A percentile compares a stretch with the other conserved stretches of the same genome.
Conservation (phyloP, 441 rosid species). For the Pelargonium citronellum region DNA sequence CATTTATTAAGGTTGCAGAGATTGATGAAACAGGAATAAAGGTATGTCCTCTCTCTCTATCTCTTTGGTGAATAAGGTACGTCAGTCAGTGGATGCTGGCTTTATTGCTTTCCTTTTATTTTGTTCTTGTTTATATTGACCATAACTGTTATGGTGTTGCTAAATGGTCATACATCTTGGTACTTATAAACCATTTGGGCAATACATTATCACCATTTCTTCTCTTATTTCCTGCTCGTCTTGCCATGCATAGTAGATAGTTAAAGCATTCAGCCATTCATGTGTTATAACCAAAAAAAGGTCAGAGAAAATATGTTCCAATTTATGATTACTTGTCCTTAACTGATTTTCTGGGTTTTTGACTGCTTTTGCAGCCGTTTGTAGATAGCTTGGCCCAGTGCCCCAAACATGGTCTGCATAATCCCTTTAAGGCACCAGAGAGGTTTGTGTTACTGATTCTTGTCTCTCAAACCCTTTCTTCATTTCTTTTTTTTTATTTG, state of each 20-base stretch:
- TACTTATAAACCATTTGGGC: neutral
- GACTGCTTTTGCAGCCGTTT: slow-evolving; percentile 58
- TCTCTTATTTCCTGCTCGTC: neutral
- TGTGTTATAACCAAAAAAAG: neutral
- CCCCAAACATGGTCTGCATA: slow-evolving; percentile 93
- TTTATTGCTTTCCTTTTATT: neutral
- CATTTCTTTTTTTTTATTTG: neutral
- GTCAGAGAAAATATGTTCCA: neutral
- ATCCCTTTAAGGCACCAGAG: slow-evolving; percentile 94
- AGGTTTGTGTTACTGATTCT: slow-evolving; percentile 41
- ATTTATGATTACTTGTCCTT: neutral
- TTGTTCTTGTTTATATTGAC: neutral
- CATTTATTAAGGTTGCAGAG: slow-evolving; percentile 79
- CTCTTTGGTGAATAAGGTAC: too few relatives aligned
- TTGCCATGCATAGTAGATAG: slow-evolving; percentile 2
- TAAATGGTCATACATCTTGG: neutral
- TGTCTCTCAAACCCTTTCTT: slow-evolving; percentile 4
- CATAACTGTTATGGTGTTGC: neutral
- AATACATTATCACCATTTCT: neutral
- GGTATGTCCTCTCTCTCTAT: slow-evolving; percentile 34
- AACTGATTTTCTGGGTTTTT: slow-evolving; percentile 19
- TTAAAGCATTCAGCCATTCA: neutral
- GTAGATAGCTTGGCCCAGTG: slow-evolving; percentile 88
- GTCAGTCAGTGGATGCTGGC: neutral
- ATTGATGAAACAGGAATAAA: slow-evolving; percentile 65